phyloP scores from a whole-genome alignment of 2,329 filamentous ascomycete genomes.

The Curvularia hawaiiensis region DNA sequence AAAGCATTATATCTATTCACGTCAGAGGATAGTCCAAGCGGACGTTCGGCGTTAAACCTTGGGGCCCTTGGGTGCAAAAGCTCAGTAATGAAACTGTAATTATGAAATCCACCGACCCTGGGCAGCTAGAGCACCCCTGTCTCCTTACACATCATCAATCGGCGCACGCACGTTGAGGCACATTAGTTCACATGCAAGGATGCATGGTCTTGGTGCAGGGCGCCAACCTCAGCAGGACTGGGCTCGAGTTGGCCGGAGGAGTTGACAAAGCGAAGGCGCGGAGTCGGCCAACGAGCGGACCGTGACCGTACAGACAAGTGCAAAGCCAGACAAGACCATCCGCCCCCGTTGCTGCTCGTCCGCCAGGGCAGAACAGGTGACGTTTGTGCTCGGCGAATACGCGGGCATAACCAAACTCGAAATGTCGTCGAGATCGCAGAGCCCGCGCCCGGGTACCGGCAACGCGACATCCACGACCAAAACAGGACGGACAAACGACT shows the following conservation, averaged over 20 bases:
- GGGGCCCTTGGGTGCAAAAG: conserved; percentile 22
- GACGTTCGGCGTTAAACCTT: conserved; percentile 44
- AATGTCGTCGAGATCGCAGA: conserved; percentile 17
- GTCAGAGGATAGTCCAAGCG: conserved; percentile 45
- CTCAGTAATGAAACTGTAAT: conserved; percentile 41
- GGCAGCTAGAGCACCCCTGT: conserved; percentile 33
- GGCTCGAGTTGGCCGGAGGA: conserved; percentile 31
- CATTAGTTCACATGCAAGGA: conserved; percentile 38
- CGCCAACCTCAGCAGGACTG: conserved; percentile 46
- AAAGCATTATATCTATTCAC: conserved; percentile 48
- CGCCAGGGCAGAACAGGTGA: conserved; percentile 25
- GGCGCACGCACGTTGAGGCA: conserved; percentile 43
- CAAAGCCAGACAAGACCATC: conserved; percentile 8
- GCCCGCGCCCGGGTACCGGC: conserved; percentile 21
- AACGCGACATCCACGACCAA: conserved; percentile 28
- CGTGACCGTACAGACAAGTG: conserved; percentile 25
- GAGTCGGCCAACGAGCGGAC: conserved; percentile 40
- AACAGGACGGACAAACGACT: conserved; percentile 26
- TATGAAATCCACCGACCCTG: conserved; percentile 28
- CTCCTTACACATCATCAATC: conserved; percentile 39
- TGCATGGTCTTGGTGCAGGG: conserved; percentile 38
- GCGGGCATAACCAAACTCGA: conserved; percentile 14
- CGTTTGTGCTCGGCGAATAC: conserved; percentile 22
- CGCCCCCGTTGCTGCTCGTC: conserved; percentile 11
- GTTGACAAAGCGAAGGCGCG: conserved; percentile 42